Conservation (phyloP, 2,329 filamentous ascomycete genomes). For the Ceratocystis huliohia region DNA sequence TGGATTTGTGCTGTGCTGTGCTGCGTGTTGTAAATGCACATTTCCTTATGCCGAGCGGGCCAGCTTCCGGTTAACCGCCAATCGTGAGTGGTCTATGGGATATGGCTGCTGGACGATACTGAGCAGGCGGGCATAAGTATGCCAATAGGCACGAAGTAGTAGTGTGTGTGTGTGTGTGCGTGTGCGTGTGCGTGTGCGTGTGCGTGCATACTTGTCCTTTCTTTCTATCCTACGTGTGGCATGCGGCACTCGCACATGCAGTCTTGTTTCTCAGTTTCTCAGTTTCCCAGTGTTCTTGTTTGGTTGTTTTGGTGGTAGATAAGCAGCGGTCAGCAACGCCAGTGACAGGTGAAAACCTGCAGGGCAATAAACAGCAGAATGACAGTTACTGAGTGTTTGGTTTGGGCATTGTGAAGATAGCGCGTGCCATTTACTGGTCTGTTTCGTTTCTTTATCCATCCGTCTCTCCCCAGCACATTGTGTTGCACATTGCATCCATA, state of each 20-base stretch:
- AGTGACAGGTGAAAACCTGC: not conserved
- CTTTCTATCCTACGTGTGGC: not conserved
- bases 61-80: not conserved
- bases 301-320: not conserved
- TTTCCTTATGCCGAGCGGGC: not conserved
- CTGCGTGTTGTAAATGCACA: not conserved
- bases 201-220: not conserved
- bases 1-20: not conserved
- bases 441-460: not conserved
- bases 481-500: not conserved
- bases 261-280: not conserved
- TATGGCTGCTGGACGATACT: not conserved
- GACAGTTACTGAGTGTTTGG: not conserved
- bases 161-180: too few relatives aligned
- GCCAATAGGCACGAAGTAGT: too few relatives aligned
- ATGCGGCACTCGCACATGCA: not conserved
- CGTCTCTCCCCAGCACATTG: not conserved
- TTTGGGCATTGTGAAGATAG: not conserved
- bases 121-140: not conserved
- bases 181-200: too few relatives aligned
- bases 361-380: not conserved
- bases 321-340: not conserved
- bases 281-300: not conserved
- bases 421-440: not conserved
- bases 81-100: not conserved